These are phyloP conservation scores for Lecanoromycetidae sp. DNA, from an alignment of 2,329 filamentous ascomycete species.

Conservation along the genomic window DNA sequence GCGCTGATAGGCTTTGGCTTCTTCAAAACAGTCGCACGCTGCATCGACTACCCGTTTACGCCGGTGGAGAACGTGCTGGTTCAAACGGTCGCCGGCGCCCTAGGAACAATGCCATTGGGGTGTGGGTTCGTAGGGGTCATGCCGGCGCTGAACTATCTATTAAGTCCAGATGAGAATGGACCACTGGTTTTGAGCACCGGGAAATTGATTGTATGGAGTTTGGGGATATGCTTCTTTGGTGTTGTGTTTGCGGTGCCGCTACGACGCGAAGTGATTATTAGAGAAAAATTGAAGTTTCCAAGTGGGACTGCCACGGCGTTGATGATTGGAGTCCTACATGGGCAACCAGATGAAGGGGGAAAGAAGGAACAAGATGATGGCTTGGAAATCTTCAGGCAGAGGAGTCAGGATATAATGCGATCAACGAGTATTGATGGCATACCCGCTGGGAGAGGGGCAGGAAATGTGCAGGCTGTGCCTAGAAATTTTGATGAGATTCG, in stretches of 20 bases:
- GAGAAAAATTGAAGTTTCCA: constrained; percentile 85
- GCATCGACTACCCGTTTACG: constrained; percentile 70
- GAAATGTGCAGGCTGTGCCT: constrained; percentile 1
- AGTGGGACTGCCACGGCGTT: constrained; percentile 91
- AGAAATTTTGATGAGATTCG: not conserved
- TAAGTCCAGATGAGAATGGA: constrained; percentile 65
- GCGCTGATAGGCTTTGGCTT: constrained; percentile 89
- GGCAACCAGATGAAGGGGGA: constrained; percentile 37
- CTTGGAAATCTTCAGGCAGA: constrained; percentile 14
- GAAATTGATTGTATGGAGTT: constrained; percentile 77
- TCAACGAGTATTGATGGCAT: constrained; percentile 18
- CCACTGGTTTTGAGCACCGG: constrained; percentile 59
- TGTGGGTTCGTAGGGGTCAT: constrained; percentile 94
- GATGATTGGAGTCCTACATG: constrained; percentile 82
- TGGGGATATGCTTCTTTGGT: constrained; percentile 91
- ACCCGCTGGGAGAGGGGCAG: constrained; percentile 6
- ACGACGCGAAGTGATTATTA: constrained; percentile 79
- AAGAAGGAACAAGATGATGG: constrained; percentile 22
- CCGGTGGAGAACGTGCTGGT: constrained; percentile 95
- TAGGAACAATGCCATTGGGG: constrained; percentile 92
- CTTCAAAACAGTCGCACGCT: constrained; percentile 65
- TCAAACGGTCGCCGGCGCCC: constrained; percentile 87
- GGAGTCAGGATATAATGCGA: constrained; percentile 14
- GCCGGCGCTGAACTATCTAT: constrained; percentile 77
- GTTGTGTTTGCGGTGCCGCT: constrained; percentile 92